These are phyloP conservation scores for Urochloa ruziziensis DNA, from an alignment of 176 grass and related monocot species.

Conservation along the genomic window DNA sequence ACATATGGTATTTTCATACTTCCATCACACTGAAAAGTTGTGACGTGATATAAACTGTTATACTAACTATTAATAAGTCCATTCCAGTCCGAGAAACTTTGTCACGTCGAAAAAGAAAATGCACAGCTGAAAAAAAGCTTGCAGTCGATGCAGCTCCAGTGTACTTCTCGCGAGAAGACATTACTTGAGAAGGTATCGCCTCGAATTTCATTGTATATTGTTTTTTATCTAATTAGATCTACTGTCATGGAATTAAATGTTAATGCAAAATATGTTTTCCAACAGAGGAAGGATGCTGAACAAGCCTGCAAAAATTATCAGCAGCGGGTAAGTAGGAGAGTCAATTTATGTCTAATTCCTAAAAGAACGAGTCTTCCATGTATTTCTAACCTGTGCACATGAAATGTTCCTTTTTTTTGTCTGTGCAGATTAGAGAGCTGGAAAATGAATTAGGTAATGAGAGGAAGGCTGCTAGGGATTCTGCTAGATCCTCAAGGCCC, in stretches of 20 bases:
- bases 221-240: background rate
- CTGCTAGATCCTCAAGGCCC: conserved; percentile 54
- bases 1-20: conserved; percentile 68
- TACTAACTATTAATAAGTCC: conserved; percentile 23
- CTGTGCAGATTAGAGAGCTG: conserved; percentile 76
- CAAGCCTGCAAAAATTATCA: conserved; percentile 65
- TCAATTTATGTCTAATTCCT: conserved; percentile 4
- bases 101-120: conserved; percentile 71
- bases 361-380: background rate
- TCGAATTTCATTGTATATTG: background rate
- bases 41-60: background rate
- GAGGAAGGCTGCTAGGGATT: conserved; percentile 46
- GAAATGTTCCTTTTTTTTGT: conserved; percentile 3
- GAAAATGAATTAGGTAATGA: conserved; percentile 65
- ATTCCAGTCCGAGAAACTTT: conserved; percentile 75
- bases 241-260: conserved; percentile 21
- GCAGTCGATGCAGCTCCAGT: conserved; percentile 71
- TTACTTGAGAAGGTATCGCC: conserved; percentile 79
- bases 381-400: background rate
- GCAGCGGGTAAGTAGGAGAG: conserved; percentile 55
- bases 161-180: conserved; percentile 68
- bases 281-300: conserved; percentile 77
- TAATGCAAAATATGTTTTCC: conserved; percentile 2
- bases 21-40: conserved; percentile 4
- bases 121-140: conserved; percentile 58